phyloP scores from a whole-genome alignment of 495 filamentous ascomycete species.

The Letharia lupina region DNA sequence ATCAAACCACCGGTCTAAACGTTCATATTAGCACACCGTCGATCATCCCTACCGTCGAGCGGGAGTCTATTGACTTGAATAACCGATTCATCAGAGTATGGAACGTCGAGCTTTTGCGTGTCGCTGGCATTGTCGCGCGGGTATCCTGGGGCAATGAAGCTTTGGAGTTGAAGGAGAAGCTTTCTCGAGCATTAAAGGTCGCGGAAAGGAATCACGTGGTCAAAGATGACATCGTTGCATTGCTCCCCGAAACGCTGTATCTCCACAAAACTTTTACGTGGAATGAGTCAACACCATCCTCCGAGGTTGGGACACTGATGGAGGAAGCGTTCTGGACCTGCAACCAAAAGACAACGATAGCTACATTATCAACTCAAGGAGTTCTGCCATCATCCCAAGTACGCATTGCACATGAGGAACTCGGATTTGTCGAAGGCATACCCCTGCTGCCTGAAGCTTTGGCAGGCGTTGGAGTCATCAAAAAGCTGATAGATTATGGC shows the following conservation, averaged over 20 bases:
- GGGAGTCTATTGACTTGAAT: constrained; percentile 94
- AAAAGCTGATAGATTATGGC: constrained; percentile 67
- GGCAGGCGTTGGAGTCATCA: constrained; percentile 58
- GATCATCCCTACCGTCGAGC: constrained; percentile 96
- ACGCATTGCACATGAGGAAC: constrained; percentile 68
- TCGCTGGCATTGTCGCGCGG: constrained; percentile 81
- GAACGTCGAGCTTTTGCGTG: constrained; percentile 92
- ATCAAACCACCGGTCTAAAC: constrained; percentile 88
- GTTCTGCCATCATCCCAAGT: constrained; percentile 70
- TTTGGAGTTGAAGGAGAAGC: constrained; percentile 51
- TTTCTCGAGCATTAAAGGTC: constrained; percentile 30
- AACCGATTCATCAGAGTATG: constrained; percentile 86
- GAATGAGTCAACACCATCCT: constrained; percentile 78
- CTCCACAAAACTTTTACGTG: constrained; percentile 64
- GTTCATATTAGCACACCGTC: constrained; percentile 98
- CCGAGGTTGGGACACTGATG: constrained; percentile 68
- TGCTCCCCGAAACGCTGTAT: constrained; percentile 57
- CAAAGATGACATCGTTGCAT: constrained; percentile 52
- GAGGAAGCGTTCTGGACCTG: constrained; percentile 94
- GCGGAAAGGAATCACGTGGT: constrained; percentile 40
- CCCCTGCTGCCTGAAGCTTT: constrained; percentile 75
- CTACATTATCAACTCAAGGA: constrained; percentile 78
- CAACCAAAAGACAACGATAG: constrained; percentile 69
- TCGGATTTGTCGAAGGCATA: constrained; percentile 85
- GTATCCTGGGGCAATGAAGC: constrained; percentile 84